Percentiles rank a stretch among this genome's conserved stretches.
Evolutionary conservation across 2,329 filamentous ascomycete genomes (phyloP).

Genomic region (Fusarium subtropicale): DNA sequence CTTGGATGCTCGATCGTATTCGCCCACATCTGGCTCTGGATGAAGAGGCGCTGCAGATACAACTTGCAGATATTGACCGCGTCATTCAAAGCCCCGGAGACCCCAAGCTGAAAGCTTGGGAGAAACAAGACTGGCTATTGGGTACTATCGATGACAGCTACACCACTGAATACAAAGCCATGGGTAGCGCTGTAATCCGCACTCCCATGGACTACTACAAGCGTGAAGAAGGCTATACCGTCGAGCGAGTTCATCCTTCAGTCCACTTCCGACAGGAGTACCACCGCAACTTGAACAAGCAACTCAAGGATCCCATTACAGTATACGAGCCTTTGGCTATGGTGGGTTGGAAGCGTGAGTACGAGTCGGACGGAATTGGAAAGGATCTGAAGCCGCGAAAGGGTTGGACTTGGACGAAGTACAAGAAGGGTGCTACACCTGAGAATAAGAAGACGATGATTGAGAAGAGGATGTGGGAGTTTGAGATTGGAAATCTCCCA

Average conservation of each 20-base stretch:
- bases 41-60: slow-evolving; percentile 10
- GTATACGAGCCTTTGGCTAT: slow-evolving; percentile 12
- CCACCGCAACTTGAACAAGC: slow-evolving; percentile 1
- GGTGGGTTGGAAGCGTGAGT: slow-evolving; percentile 6
- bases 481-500: slow-evolving; percentile 12
- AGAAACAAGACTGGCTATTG: slow-evolving; percentile 8
- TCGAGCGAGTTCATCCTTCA: slow-evolving; percentile 15
- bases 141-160: slow-evolving; percentile 13
- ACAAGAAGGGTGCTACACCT: not conserved
- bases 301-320: not conserved
- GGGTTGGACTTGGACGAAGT: slow-evolving; percentile 16
- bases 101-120: not conserved
- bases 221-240: slow-evolving; percentile 3
- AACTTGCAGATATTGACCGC: slow-evolving; percentile 4
- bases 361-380: slow-evolving; percentile 1
- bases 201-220: slow-evolving; percentile 6
- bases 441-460: slow-evolving; percentile 1
- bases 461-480: slow-evolving; percentile 18
- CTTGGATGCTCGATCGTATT: slow-evolving; percentile 15
- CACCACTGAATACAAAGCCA: not conserved
- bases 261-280: slow-evolving; percentile 13
- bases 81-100: slow-evolving; percentile 1
- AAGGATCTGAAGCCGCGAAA: slow-evolving; percentile 2
- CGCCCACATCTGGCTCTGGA: slow-evolving; percentile 9
- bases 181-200: slow-evolving; percentile 9